These are phyloP conservation scores for Salinomyces thailandicus DNA, from an alignment of 2,329 filamentous ascomycete genomes.

Conservation along the genomic window DNA sequence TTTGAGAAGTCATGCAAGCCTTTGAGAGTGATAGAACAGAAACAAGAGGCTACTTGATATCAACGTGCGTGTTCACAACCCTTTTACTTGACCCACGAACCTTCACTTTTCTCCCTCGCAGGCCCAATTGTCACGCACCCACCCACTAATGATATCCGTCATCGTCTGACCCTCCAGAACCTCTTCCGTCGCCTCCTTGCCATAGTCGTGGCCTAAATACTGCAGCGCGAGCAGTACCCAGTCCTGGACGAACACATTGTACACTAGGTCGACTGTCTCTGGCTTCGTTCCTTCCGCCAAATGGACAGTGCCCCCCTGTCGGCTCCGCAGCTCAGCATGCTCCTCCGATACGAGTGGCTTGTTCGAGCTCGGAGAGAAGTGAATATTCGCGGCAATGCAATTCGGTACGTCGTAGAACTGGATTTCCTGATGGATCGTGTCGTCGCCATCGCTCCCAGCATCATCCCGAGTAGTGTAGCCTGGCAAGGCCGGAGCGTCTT, in stretches of 20 bases:
- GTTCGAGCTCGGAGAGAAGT: no score
- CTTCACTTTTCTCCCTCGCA: conserved; percentile 18
- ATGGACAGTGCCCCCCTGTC: conserved; percentile 14
- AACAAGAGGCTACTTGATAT: no score
- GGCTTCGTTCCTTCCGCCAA: no score
- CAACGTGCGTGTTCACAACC: no score
- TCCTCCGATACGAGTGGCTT: no score
- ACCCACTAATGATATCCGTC: conserved; percentile 48
- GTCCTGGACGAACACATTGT: conserved; percentile 80
- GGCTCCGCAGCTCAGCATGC: no score
- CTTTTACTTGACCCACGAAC: no score
- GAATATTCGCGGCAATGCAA: conserved; percentile 60
- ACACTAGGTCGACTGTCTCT: conserved; percentile 74
- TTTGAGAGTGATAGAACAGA: no score
- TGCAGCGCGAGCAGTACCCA: conserved; percentile 69
- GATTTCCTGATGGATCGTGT: conserved; percentile 70
- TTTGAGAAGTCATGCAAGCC: no score
- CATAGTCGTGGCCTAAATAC: conserved; percentile 43
- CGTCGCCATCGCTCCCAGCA: conserved; percentile 72
- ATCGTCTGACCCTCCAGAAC: conserved; percentile 46
- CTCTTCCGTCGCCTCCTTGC: conserved; percentile 39
- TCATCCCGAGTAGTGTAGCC: conserved; percentile 91
- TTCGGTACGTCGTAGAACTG: conserved; percentile 72
- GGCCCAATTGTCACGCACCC: conserved; percentile 48
- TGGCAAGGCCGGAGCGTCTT: conserved; percentile 35